Base-by-base conservation (phyloP, 2,329 filamentous ascomycete genomes). In the Epichloe hybrida region DNA sequence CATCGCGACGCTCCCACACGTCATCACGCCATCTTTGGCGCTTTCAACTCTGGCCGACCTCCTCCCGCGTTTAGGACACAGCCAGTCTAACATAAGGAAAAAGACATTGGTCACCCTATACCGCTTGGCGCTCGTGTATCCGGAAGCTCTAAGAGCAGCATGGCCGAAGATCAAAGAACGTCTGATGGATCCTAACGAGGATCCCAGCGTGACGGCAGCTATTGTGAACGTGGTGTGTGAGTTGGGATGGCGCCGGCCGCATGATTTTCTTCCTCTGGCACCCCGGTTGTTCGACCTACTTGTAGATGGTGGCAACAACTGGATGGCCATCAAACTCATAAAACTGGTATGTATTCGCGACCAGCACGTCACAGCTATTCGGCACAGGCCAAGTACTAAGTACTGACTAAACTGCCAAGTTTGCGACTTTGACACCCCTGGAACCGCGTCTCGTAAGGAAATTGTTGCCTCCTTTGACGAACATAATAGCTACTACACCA, bases 241-340 rank as follows among this genome's bases (percentile, higher is more conserved):
- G 68, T 72, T 98, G 39, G 91, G 91, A 5, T 96, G 91, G 88
- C 80, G 93, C 58, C 78, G 93, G 58, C 93, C 93, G 4, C 84
- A 91, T 58, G 93, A 98, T 66, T 97, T 97, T 59, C 73, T 98
- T 34, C 88, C 93, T 13, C 74, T 98, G 34, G 93, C 93, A 0
- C 93, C 93, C 8, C 78, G 93, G 52, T 69, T 98, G 27, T 98
- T 97, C 61, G 90, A 96, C 63, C 75, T 98, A 17, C 72, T 98
- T 27, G 90, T 96, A 12, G 86, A 94, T 54, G 84, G 89, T 51
- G 86, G 86, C 38, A 97, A 98, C 68, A 98, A 98, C 67, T 98
- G 93, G 93, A 97, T 98, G 91, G 90, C 90, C 53, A 98, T 98
- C 64, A 98, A 98, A 66, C 80, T 98, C 55, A 97, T 98, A 66